These are phyloP conservation scores for Flaveria linearis DNA, from an alignment of 129 eudicot genomes.

Conservation along the genomic window DNA sequence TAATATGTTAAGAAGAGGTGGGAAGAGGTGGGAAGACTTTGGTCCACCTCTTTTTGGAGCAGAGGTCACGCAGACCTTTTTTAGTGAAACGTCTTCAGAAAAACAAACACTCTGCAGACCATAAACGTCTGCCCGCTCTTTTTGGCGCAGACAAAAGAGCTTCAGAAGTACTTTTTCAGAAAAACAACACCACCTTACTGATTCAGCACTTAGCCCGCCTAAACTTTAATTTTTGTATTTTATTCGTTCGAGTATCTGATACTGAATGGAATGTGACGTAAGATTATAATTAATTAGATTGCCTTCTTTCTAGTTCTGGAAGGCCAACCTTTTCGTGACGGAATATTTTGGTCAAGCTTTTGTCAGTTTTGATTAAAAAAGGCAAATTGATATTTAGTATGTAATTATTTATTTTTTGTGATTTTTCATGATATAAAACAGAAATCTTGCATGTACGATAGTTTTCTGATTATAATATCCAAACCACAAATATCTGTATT, in stretches of 20 bases:
- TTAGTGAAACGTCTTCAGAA: too few relatives aligned
- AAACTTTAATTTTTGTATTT: too few relatives aligned
- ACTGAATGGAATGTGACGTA: constrained; percentile 9
- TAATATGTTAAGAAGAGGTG: too few relatives aligned
- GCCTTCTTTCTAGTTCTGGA: constrained; percentile 12
- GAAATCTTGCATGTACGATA: background rate
- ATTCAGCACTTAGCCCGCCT: too few relatives aligned
- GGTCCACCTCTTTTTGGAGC: too few relatives aligned
- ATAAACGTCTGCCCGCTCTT: too few relatives aligned
- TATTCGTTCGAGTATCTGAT: background rate
- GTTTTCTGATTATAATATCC: background rate
- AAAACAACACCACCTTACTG: too few relatives aligned
- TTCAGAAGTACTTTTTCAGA: too few relatives aligned
- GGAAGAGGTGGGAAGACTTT: too few relatives aligned
- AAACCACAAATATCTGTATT: background rate
- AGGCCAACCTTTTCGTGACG: background rate
- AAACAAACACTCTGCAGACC: too few relatives aligned
- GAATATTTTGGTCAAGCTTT: background rate
- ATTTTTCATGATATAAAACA: background rate
- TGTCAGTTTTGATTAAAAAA: background rate
- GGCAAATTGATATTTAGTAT: background rate
- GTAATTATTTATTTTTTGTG: background rate
- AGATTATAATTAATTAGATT: background rate
- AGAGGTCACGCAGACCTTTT: too few relatives aligned
- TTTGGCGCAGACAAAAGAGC: too few relatives aligned